phyloP scores from a whole-genome alignment of 805 yeast species.

The Wickerhamiella alocasiicola region DNA sequence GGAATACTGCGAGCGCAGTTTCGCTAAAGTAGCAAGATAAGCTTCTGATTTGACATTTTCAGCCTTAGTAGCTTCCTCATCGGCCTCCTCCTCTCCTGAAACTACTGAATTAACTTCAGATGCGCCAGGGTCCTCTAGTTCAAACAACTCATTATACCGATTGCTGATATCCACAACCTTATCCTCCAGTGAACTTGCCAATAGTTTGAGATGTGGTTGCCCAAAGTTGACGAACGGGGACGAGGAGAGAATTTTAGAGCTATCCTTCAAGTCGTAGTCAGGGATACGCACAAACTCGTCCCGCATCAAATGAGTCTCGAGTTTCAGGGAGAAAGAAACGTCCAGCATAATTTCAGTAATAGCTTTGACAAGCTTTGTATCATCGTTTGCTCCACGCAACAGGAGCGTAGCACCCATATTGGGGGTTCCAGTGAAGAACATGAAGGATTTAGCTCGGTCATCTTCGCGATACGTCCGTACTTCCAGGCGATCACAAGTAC shows the following conservation, averaged over 20 bases:
- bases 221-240: conserved; percentile 77
- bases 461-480: conserved; percentile 52
- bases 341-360: conserved; percentile 71
- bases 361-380: conserved; percentile 55
- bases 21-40: neutral
- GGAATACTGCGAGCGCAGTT: neutral
- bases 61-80: neutral
- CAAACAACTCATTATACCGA: conserved; percentile 6
- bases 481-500: conserved; percentile 60
- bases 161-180: conserved; percentile 20
- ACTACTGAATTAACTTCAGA: neutral
- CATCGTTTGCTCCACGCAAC: conserved; percentile 58
- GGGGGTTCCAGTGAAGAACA: conserved; percentile 70
- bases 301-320: conserved; percentile 63
- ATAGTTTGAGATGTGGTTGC: conserved; percentile 48
- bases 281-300: conserved; percentile 47
- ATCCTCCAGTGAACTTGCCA: conserved; percentile 43
- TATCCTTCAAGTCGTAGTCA: conserved; percentile 20
- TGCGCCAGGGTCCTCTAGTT: neutral
- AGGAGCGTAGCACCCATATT: conserved; percentile 73
- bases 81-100: neutral
- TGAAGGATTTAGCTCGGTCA: conserved; percentile 46
- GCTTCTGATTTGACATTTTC: neutral
- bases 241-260: conserved; percentile 50
- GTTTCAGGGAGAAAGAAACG: conserved; percentile 60